Base-by-base conservation (phyloP, 352 stramenopile species). In the Pythium pyrilobum region DNA sequence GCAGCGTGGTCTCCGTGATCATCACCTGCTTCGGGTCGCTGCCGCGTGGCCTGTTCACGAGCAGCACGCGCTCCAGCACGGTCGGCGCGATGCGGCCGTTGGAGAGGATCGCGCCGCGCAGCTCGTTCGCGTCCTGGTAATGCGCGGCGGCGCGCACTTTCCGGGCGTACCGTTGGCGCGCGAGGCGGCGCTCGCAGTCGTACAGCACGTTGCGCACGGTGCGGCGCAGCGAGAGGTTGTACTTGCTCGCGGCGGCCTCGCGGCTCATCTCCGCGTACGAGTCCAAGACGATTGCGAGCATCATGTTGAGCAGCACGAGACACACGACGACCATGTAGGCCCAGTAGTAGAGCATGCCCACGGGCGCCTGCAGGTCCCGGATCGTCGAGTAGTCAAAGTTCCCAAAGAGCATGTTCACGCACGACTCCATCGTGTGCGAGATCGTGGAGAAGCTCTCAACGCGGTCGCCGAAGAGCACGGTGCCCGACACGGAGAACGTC, bases 301-400 rank as follows among this genome's bases (percentile, higher is more conserved):
- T 85, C 63, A 87, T 82, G 51, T 85, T 87, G 31, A 87, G 68
- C 44, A 87, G 56, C 24, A 87, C 64, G 40, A 89, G 76, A 29
- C 67, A 77, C 34, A 85, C 70, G 5, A 85, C 64, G 34, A 84
- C 59, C 70, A 87, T 81, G 58, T 82, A 83, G 6, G 48, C 43
- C 77, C 77, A 84, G 58, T 87, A 87, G 64, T 77, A 87, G 16
- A 87, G 37, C 62, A 82, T 75, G 5, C 66, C 73, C 5, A 80
- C 58, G 0, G 64, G 74, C 0, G 56, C 18, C 41, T 80, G 64
- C 11, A 82, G 46, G 46, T 74, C 52, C 24, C 72, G 64, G 36
- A 85, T 81, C 2, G 53, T 69, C 6, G 36, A 27, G 43, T 80
- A 83, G 62, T 85, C 72, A 34, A 85, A 87, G 44, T 72, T 80